Evolutionary conservation across 371 early-diverging fungal species (phyloP), one percentile per base, ranked within the genome.

Genomic region (Mortierella polycephala): DNA sequence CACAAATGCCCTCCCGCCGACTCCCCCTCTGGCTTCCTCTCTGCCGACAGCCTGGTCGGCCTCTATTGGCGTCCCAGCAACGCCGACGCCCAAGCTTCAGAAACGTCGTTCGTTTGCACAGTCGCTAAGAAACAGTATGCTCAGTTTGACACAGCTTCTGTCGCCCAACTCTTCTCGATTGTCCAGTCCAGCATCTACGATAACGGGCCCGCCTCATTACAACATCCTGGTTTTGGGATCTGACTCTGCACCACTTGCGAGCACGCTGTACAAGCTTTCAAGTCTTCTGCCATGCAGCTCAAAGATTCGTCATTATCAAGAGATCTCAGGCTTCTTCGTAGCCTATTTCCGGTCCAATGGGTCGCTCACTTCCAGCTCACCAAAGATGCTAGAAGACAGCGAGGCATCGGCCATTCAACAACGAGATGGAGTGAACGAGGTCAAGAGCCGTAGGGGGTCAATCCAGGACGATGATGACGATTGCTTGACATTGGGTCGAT

Each of bases 321-420:
- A 79, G 70, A 79, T 79, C 23, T 79, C 80, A 11, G 80, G 80
- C 2, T 79, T 79, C 67, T 79, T 79, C 73, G 80, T 79, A 0
- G 80, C 80, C 8, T 58, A 79, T 46, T 79, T 79, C 16, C 65
- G 67, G 11, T 69, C 80, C 14, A 62, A 69, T 60, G 70, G 66
- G 0, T 66, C 66, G 21, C 64, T 68, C 52, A 57, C 70, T 1
- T 67, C 67, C 20, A 13, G 13, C 20, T 62, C 60, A 16, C 69
- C 69, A 5, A 60, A 52, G 54, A 49, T 51, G 13, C 23, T 46
- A 21, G 42, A 54, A 10, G 56, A 50, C 2, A 7, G 21, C 14
- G 41, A 57, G 10, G 42, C 44, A 23, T 10, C 46, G 18, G 42
- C 3, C 58, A 37, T 52, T 39, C 59, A 7, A 46, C 30, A 30